These are phyloP conservation scores for Mucor sp. DNA, from an alignment of 371 early-diverging fungal genomes.

Conservation along the genomic window DNA sequence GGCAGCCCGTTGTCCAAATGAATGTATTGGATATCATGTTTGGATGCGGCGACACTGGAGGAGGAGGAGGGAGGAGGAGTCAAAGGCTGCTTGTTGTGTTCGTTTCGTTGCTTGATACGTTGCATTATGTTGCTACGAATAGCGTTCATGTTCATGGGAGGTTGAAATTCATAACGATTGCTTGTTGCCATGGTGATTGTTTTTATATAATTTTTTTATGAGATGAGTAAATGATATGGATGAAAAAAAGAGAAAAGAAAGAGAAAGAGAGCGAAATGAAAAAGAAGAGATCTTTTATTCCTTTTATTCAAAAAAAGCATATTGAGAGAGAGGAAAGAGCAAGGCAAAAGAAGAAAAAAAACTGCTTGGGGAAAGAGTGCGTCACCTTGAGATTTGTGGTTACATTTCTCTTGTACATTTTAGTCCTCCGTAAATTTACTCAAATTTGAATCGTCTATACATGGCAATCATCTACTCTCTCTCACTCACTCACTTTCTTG, in stretches of 20 bases:
- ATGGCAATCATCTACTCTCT: not conserved
- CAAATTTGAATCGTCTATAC: not conserved
- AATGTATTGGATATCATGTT: slow-evolving; percentile 6
- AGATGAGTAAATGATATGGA: not conserved
- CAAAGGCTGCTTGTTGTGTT: slow-evolving; percentile 1
- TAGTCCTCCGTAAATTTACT: not conserved
- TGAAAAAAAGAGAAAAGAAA: slow-evolving; percentile 10
- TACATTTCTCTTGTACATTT: not conserved
- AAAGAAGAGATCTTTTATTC: not conserved
- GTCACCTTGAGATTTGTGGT: not conserved
- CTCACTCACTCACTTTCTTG: not conserved
- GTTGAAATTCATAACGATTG: slow-evolving; percentile 32
- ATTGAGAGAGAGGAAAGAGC: not conserved
- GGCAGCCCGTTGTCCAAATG: slow-evolving; percentile 41
- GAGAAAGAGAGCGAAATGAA: slow-evolving; percentile 3
- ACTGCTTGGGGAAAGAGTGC: not conserved
- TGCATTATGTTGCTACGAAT: slow-evolving; percentile 38
- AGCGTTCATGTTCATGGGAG: slow-evolving; percentile 35
- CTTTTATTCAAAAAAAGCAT: not conserved
- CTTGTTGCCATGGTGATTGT: slow-evolving; percentile 10
- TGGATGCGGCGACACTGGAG: not conserved
- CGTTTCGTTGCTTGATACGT: slow-evolving; percentile 34
- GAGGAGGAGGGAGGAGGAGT: slow-evolving; percentile 7
- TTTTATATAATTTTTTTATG: not conserved
- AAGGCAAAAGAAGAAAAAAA: not conserved